Conservation (phyloP, 23 red algal genomes). For the Gracilaria gracilis region DNA sequence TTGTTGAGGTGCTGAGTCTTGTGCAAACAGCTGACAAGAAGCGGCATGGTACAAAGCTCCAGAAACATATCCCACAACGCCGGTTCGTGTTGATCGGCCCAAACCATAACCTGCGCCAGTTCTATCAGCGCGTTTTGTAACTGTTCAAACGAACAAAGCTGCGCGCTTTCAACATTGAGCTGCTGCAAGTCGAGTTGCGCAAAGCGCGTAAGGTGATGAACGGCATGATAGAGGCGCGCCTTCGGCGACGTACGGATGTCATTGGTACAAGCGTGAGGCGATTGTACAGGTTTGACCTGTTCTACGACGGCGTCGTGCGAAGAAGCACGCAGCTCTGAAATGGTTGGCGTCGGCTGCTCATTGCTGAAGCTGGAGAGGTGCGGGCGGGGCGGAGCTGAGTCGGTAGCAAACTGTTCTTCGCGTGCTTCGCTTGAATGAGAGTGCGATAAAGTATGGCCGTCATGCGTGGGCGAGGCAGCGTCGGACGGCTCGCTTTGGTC, state of each 20-base stretch:
- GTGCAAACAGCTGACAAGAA: conserved; percentile 51
- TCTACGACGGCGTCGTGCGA: background rate
- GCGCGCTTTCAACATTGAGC: background rate
- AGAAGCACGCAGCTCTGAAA: background rate
- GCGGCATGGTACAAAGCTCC: conserved; percentile 48
- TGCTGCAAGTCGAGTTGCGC: background rate
- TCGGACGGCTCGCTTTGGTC: background rate
- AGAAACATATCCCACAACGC: conserved; percentile 71
- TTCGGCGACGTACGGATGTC: background rate
- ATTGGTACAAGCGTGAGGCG: background rate
- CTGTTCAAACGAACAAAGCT: conserved; percentile 5
- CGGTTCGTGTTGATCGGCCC: conserved; percentile 58
- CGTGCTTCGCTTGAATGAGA: background rate
- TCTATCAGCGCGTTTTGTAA: conserved; percentile 49
- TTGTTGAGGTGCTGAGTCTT: background rate
- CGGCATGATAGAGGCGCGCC: background rate
- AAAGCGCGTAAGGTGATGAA: background rate
- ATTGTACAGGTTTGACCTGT: background rate
- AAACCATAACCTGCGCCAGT: conserved; percentile 73
- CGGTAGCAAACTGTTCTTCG: background rate
- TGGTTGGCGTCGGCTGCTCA: background rate
- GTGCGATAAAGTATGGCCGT: background rate
- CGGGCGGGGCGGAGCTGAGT: background rate
- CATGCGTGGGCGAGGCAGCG: background rate
- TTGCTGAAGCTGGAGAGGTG: background rate